These are phyloP conservation scores for Leccinum solheimii DNA, from an alignment of 1,284 basidiomycete genomes.

Conservation along the genomic window DNA sequence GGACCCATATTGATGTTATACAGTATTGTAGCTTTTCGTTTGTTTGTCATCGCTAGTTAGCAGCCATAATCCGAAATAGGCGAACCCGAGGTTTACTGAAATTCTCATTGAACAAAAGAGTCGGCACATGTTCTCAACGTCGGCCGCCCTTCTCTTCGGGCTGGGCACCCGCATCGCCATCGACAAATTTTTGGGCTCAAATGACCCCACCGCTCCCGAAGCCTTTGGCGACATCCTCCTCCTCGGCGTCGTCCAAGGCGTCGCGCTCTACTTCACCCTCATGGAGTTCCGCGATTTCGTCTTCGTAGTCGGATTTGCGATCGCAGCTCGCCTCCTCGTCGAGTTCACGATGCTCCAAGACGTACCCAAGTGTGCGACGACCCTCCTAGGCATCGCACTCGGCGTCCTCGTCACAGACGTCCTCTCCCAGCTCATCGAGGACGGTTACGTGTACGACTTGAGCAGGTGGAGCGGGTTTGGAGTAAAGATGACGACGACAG, in stretches of 20 bases:
- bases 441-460: constrained; percentile 35
- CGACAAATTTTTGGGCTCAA: constrained; percentile 50
- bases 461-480: neutral
- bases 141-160: constrained; percentile 47
- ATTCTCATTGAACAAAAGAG: constrained; percentile 11
- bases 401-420: constrained; percentile 68
- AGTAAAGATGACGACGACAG: neutral
- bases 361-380: constrained; percentile 51
- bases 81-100: constrained; percentile 13
- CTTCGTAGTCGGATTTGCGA: constrained; percentile 54
- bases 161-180: constrained; percentile 70
- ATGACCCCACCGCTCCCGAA: constrained; percentile 24
- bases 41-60: neutral
- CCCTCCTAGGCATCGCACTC: constrained; percentile 60
- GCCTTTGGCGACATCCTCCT: constrained; percentile 61
- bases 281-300: constrained; percentile 53
- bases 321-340: constrained; percentile 59
- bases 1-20: constrained; percentile 26
- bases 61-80: constrained; percentile 23
- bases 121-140: constrained; percentile 43
- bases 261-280: constrained; percentile 66
- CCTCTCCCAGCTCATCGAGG: constrained; percentile 60
- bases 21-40: constrained; percentile 18
- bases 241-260: constrained; percentile 71
- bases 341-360: constrained; percentile 59